These are phyloP conservation scores for Calcarisporium arbuscula DNA, from an alignment of 2,329 filamentous ascomycete genomes.

Conservation along the genomic window DNA sequence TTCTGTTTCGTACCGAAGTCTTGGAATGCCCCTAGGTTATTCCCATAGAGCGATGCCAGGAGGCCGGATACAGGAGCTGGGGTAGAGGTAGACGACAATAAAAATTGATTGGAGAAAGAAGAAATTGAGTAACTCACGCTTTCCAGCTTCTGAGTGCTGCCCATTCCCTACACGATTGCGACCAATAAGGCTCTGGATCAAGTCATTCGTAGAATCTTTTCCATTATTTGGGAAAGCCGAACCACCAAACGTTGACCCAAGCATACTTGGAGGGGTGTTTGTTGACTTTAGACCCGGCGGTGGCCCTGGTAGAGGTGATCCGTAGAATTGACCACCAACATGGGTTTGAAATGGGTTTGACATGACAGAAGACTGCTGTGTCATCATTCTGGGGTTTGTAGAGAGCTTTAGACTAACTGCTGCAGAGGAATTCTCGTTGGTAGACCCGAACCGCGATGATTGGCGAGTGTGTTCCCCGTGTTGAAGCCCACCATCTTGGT, in stretches of 20 bases:
- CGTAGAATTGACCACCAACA: conserved; percentile 67
- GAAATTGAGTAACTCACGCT: conserved; percentile 99
- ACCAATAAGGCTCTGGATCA: conserved; percentile 78
- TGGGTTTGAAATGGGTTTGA: conserved; percentile 56
- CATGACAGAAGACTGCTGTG: conserved; percentile 84
- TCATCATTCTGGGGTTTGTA: conserved; percentile 75
- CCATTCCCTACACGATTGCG: conserved; percentile 59
- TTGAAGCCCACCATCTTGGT: conserved; percentile 42
- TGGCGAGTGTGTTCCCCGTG: conserved; percentile 70
- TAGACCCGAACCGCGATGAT: conserved; percentile 81
- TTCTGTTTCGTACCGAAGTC: conserved; percentile 95
- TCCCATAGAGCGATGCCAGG: conserved; percentile 86
- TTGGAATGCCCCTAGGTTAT: conserved; percentile 79
- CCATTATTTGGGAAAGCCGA: conserved; percentile 60
- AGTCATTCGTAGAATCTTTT: conserved; percentile 59
- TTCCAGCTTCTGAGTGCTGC: conserved; percentile 77
- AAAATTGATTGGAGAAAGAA: conserved; percentile 84
- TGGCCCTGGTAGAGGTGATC: conserved; percentile 80
- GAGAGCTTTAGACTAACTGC: conserved; percentile 63
- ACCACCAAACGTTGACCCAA: conserved; percentile 81
- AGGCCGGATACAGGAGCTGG: conserved; percentile 85
- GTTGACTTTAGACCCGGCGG: conserved; percentile 94
- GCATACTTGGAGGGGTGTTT: conserved; percentile 90
- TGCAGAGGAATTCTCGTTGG: conserved; percentile 58
- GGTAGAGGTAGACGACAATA: conserved; percentile 72